A percentile compares a stretch with the other conserved stretches of the same genome.
Conservation (phyloP, 257 asterid genomes). For the Nicotiana noctiflora region DNA sequence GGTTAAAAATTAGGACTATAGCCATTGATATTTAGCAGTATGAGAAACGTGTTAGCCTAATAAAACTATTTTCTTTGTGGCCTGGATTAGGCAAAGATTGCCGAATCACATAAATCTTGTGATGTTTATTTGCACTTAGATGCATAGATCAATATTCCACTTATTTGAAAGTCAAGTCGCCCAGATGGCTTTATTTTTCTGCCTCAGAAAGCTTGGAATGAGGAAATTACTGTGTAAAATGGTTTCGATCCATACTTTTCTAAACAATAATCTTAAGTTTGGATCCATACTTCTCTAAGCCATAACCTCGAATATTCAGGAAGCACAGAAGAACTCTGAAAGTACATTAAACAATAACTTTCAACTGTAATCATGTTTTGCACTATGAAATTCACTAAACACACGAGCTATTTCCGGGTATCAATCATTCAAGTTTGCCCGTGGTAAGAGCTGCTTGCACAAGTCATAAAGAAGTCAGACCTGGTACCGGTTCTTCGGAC, state of each 20-base stretch:
- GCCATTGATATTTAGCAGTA: not conserved
- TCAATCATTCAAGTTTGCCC: not conserved
- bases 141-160: not conserved
- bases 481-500: not conserved
- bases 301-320: not conserved
- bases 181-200: not conserved
- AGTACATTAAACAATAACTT: not conserved
- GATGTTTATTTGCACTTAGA: not conserved
- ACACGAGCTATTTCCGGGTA: not conserved
- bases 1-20: not conserved
- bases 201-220: not conserved
- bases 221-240: not conserved
- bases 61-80: not conserved
- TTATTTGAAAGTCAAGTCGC: not conserved
- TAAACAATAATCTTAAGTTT: not conserved
- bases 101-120: no score
- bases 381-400: not conserved
- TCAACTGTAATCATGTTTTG: not conserved
- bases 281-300: not conserved
- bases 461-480: not conserved
- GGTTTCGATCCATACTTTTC: not conserved
- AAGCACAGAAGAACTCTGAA: not conserved
- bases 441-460: not conserved
- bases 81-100: not conserved
- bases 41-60: not conserved